Evolutionary conservation across 176 grass and related monocot genomes (phyloP).

Genomic region (Zea luxurians): DNA sequence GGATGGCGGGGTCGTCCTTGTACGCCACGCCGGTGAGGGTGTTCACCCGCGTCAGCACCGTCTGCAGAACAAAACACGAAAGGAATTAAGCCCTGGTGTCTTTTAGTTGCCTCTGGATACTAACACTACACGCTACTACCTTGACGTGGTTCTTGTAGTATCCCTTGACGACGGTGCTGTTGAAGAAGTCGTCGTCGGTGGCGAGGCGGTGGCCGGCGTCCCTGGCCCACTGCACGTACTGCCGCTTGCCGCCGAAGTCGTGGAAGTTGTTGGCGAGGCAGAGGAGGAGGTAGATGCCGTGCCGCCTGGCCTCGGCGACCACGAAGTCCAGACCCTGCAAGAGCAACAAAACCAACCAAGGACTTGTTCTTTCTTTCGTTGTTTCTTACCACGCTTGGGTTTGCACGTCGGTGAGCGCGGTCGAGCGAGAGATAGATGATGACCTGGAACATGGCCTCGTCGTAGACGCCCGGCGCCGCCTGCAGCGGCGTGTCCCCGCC

Average conservation of each 20-base stretch:
- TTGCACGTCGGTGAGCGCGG: no score
- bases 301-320: slow-evolving; percentile 57
- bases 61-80: slow-evolving; percentile 19
- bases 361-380: no score
- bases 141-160: slow-evolving; percentile 82
- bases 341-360: neutral
- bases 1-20: slow-evolving; percentile 73
- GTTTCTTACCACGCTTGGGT: no score
- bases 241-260: slow-evolving; percentile 68
- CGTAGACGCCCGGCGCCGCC: slow-evolving; percentile 60
- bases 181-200: slow-evolving; percentile 73
- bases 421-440: no score
- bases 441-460: slow-evolving; percentile 71
- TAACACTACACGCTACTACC: neutral
- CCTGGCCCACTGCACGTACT: slow-evolving; percentile 75
- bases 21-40: slow-evolving; percentile 62
- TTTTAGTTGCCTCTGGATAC: no score
- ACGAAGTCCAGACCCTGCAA: slow-evolving; percentile 74
- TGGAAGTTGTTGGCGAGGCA: slow-evolving; percentile 76
- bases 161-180: slow-evolving; percentile 48
- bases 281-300: slow-evolving; percentile 66
- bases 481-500: slow-evolving; percentile 60
- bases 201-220: slow-evolving; percentile 34
- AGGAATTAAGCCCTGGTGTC: no score
- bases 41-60: slow-evolving; percentile 67